Evolutionary conservation across 2,329 filamentous ascomycete species (phyloP), one percentile per base, ranked within the genome.

Genomic region (Aphanoascus verrucosus): DNA sequence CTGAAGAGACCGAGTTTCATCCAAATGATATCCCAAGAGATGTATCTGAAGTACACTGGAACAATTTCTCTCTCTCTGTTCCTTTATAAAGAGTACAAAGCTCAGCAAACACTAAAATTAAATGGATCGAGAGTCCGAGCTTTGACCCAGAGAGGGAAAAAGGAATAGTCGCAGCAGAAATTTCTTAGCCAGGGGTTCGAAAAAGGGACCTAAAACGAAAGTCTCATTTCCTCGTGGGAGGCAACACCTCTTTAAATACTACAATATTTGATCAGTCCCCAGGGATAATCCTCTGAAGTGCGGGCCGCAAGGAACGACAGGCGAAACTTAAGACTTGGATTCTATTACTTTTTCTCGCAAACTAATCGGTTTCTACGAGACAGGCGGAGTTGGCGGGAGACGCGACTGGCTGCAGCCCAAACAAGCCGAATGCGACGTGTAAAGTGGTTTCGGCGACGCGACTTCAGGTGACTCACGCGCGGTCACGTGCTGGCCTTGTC

Each of bases 381-480:
- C 23, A 47, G n/a, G 31, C 23, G 32, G 23, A 20, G 2, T 11
- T 14, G 44, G 35, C 7, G 42, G 50, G 50, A 38, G 50, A 52
- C 50, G 50, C 50, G 50, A 51, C 49, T 50, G 48, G 48, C 38
- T 43, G 48, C 48, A 11, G 20, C 31, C 43, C 49, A 52, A 52
- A 46, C 41, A 52, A 52, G 41, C 43, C 6, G 15, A 28, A 17
- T 35, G 34, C 46, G 52, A 56, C 56, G 56, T 52, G 56, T 58
- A 58, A 55, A 57, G 47, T 57, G 55, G 56, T 38, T 54, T 50
- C 12, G 8, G 5, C 12, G n/a, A 49, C 38, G 35, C 54, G 31
- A 45, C 31, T 34, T 51, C 55, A 52, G 48, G 58, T 59, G 58
- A 57, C 47, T 56, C 56, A 59, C 58, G 53, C 58, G 58, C 52